phyloP scores from a whole-genome alignment of 441 rosid species.

The Adansonia gregorii region DNA sequence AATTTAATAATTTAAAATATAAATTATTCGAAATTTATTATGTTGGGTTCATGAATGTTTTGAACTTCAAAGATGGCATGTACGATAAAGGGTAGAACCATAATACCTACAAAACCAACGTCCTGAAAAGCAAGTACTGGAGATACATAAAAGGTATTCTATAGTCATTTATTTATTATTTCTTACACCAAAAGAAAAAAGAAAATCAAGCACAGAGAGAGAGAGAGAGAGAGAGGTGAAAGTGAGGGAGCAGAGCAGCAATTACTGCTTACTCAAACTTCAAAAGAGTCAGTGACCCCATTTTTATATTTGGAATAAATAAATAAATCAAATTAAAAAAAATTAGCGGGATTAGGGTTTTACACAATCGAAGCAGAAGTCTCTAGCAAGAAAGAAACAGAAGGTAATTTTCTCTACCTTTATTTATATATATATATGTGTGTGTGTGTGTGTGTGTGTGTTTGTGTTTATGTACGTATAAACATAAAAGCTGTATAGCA shows the following conservation, averaged over 20 bases:
- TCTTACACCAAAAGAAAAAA: not conserved
- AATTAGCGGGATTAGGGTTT: constrained; percentile 34
- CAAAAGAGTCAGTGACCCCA: not conserved
- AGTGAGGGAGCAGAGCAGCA: not conserved
- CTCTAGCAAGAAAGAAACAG: constrained; percentile 13
- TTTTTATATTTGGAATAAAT: not conserved
- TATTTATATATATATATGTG: constrained; percentile 4
- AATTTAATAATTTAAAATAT: too few relatives aligned
- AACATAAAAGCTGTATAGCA: not conserved
- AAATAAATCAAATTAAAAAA: not conserved
- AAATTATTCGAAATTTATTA: too few relatives aligned
- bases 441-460: not conserved
- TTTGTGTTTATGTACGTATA: not conserved
- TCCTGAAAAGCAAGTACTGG: not conserved
- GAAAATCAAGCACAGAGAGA: not conserved
- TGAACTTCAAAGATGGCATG: too few relatives aligned
- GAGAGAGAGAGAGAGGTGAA: not conserved
- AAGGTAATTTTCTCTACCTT: not conserved
- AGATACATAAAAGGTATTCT: not conserved
- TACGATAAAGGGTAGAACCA: not conserved
- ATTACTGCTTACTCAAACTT: not conserved
- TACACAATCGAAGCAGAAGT: constrained; percentile 17
- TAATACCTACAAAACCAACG: not conserved
- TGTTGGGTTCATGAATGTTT: too few relatives aligned
- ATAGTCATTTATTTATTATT: not conserved